phyloP scores from a whole-genome alignment of 768 basidiomycete genomes.

The Hebeloma cylindrosporum region DNA sequence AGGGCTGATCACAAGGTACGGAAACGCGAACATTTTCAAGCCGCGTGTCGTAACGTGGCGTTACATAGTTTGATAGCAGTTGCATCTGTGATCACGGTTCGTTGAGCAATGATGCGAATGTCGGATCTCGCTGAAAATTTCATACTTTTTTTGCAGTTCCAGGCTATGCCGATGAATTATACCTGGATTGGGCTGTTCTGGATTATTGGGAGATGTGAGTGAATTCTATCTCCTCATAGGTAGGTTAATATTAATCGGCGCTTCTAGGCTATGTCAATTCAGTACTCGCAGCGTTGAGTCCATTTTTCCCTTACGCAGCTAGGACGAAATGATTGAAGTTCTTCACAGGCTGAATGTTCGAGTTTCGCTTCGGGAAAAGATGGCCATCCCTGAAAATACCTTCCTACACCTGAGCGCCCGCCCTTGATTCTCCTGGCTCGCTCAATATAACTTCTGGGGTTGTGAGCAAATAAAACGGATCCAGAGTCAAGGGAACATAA shows the following conservation, averaged over 20 bases:
- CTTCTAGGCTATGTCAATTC: constrained; percentile 51
- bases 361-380: constrained; percentile 44
- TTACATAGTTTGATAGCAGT: constrained; percentile 39
- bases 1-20: constrained; percentile 43
- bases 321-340: constrained; percentile 1
- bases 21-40: background rate
- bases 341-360: constrained; percentile 45
- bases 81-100: constrained; percentile 43
- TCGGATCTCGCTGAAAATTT: background rate
- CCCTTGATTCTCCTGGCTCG: no score
- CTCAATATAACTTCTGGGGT: no score
- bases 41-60: background rate
- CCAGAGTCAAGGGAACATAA: no score
- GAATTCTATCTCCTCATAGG: background rate
- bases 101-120: constrained; percentile 10
- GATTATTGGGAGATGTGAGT: constrained; percentile 50
- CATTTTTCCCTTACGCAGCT: constrained; percentile 2
- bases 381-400: constrained; percentile 29
- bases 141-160: constrained; percentile 32
- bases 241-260: constrained; percentile 5
- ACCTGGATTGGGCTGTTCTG: constrained; percentile 52
- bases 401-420: constrained; percentile 39
- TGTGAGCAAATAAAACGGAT: no score
- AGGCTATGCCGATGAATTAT: constrained; percentile 46
- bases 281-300: constrained; percentile 48